These are phyloP conservation scores for Geotrichum histeridarum DNA, from an alignment of 1,139 yeast genomes.

Conservation along the genomic window DNA sequence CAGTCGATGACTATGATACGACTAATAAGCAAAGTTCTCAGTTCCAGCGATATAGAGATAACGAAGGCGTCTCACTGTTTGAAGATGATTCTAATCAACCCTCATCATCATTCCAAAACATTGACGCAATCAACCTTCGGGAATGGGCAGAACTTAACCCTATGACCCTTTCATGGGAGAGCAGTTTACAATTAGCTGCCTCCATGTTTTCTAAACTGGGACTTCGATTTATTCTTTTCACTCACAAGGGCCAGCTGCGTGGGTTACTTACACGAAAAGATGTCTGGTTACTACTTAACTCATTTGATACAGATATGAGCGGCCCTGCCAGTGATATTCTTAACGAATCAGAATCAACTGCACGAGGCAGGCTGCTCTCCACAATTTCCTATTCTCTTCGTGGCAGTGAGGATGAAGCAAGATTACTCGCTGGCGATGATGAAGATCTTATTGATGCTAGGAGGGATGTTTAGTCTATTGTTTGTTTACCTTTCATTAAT, in stretches of 20 bases:
- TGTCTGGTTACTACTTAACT: constrained; percentile 46
- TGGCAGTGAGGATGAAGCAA: constrained; percentile 18
- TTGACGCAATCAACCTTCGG: constrained; percentile 21
- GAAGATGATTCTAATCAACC: constrained; percentile 8
- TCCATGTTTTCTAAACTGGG: constrained; percentile 52
- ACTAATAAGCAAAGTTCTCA: not conserved
- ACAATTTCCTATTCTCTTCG: constrained; percentile 17
- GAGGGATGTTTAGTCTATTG: not conserved
- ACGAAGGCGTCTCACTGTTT: constrained; percentile 11
- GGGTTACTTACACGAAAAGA: constrained; percentile 73
- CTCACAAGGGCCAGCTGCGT: constrained; percentile 41
- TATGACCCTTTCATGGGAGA: constrained; percentile 30
- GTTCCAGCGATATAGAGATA: not conserved
- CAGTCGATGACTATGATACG: not conserved
- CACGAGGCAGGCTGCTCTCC: constrained; percentile 18
- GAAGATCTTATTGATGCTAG: not conserved
- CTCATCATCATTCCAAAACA: not conserved
- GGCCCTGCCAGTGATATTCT: constrained; percentile 12
- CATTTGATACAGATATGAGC: constrained; percentile 19
- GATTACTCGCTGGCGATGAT: constrained; percentile 16
- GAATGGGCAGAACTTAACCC: constrained; percentile 33
- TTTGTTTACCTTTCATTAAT: not conserved
- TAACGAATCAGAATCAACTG: constrained; percentile 11
- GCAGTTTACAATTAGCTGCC: constrained; percentile 43
- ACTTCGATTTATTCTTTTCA: constrained; percentile 47